Conservation (phyloP, 805 yeast species). For the Brettanomyces bruxellensis region DNA sequence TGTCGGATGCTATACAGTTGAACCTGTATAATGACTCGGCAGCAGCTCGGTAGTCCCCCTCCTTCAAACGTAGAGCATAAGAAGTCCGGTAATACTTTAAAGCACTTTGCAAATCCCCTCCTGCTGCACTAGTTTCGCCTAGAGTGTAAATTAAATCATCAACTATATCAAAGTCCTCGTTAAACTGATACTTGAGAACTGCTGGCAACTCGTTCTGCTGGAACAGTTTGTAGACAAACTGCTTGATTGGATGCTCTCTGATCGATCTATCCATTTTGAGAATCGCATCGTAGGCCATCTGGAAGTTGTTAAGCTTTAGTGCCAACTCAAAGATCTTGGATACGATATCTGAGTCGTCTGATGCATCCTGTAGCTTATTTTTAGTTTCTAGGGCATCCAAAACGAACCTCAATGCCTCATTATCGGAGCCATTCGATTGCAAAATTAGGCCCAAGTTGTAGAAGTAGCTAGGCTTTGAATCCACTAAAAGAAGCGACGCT, state of each 20-base stretch:
- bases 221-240: constrained; percentile 30
- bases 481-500: constrained; percentile 18
- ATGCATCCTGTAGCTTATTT: constrained; percentile 9
- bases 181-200: constrained; percentile 34
- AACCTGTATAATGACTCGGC: constrained; percentile 34
- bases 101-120: constrained; percentile 22
- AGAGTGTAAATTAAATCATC: constrained; percentile 31
- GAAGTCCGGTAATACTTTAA: constrained; percentile 40
- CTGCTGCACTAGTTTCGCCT: constrained; percentile 18
- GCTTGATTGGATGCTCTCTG: constrained; percentile 18
- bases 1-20: constrained; percentile 19
- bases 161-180: constrained; percentile 32
- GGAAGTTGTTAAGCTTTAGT: constrained; percentile 21
- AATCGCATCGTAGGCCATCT: constrained; percentile 21
- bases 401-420: constrained; percentile 28
- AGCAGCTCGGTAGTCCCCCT: constrained; percentile 42
- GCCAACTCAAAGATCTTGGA: constrained; percentile 23
- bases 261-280: constrained; percentile 17
- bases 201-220: constrained; percentile 29
- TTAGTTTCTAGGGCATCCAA: constrained; percentile 16
- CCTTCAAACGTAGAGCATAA: constrained; percentile 40
- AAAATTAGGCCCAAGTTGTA: constrained; percentile 30
- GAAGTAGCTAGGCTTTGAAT: constrained; percentile 28
- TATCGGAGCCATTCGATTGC: constrained; percentile 20
- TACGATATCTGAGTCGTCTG: constrained; percentile 16